phyloP scores from a whole-genome alignment of 139 green algal genomes.

The Haematococcus sp. region DNA sequence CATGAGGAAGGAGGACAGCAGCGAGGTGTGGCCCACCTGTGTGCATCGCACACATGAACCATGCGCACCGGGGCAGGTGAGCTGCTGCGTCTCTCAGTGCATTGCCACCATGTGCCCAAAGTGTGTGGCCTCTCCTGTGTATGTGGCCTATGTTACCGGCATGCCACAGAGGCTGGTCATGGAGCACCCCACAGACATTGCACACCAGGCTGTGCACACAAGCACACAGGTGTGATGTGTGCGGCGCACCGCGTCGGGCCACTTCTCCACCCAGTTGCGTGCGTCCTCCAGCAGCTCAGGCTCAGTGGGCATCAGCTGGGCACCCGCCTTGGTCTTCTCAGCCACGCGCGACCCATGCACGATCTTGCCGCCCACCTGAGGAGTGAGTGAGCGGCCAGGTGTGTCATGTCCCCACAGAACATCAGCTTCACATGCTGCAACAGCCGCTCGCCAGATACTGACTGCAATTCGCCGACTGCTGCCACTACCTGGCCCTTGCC shows the following conservation, averaged over 20 bases:
- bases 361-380: slow-evolving; percentile 8
- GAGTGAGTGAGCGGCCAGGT: no score
- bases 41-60: no score
- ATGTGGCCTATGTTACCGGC: no score
- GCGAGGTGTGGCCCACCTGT: slow-evolving; percentile 20
- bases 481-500: neutral
- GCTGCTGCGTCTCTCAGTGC: no score
- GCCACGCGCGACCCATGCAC: neutral
- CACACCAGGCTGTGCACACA: no score
- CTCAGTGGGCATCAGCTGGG: slow-evolving; percentile 28
- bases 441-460: neutral
- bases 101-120: no score
- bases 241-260: slow-evolving; percentile 51
- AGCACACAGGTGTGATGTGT: no score
- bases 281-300: slow-evolving; percentile 49
- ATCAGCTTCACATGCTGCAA: neutral
- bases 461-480: neutral
- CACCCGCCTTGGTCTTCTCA: slow-evolving; percentile 7
- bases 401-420: no score
- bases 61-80: no score
- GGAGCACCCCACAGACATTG: no score
- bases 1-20: slow-evolving; percentile 29
- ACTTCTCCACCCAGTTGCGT: slow-evolving; percentile 58
- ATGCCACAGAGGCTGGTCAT: no score
- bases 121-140: neutral